A percentile compares a stretch with the other conserved stretches of the same genome.
Evolutionary conservation across 768 basidiomycete genomes (phyloP).

Genomic region (Kwoniella dendrophila): DNA sequence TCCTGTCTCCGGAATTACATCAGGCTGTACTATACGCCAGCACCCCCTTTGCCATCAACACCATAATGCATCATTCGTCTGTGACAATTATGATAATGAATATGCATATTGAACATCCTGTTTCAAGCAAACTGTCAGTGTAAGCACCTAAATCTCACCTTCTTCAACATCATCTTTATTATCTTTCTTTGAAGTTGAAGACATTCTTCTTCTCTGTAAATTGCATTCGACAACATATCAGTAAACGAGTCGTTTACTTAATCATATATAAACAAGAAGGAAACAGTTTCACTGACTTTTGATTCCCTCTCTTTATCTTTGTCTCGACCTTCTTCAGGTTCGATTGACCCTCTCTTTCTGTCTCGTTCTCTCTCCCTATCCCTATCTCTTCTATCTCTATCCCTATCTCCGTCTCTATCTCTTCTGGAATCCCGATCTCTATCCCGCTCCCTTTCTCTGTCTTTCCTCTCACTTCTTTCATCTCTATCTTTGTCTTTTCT

Average conservation of each 20-base stretch:
- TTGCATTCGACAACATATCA: neutral
- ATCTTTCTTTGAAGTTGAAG: slow-evolving; percentile 10
- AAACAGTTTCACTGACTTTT: slow-evolving; percentile 33
- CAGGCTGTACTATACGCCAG: too few species aligned
- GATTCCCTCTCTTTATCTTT: slow-evolving; percentile 24
- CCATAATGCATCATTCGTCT: too few species aligned
- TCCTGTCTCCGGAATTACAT: too few species aligned
- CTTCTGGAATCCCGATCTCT: slow-evolving; percentile 24
- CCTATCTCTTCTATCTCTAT: slow-evolving; percentile 53
- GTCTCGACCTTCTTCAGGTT: slow-evolving; percentile 6
- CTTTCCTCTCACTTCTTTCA: slow-evolving; percentile 32
- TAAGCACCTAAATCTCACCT: slow-evolving; percentile 40
- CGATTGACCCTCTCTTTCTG: slow-evolving; percentile 19
- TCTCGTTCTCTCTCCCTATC: slow-evolving; percentile 17
- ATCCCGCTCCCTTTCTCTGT: slow-evolving; percentile 26
- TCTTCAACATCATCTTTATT: slow-evolving; percentile 43
- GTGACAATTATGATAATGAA: too few species aligned
- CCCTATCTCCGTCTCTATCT: slow-evolving; percentile 39
- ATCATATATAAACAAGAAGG: neutral
- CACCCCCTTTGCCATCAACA: too few species aligned
- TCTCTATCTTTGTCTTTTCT: slow-evolving; percentile 28
- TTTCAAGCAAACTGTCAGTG: too few species aligned
- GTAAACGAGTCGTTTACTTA: neutral
- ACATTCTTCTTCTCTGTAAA: slow-evolving; percentile 35
- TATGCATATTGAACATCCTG: too few species aligned